Percentiles rank a stretch among this genome's conserved stretches.
These are phyloP conservation scores for Pelagomonas calceolata DNA, from an alignment of 108 stramenopile genomes.

Conservation along the genomic window DNA sequence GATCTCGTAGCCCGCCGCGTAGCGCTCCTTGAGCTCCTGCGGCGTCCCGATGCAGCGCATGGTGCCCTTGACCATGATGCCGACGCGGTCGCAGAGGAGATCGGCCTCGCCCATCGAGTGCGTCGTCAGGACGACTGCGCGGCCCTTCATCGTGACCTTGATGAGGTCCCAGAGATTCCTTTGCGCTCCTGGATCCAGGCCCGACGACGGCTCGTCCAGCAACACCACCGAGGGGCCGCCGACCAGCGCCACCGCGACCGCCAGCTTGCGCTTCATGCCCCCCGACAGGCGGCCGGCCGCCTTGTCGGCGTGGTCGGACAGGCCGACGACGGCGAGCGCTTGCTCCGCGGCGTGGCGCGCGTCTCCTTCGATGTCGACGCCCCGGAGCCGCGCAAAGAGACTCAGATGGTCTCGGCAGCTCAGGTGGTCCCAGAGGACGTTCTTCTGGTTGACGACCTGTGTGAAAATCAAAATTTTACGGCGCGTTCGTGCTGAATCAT, in stretches of 20 bases:
- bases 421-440: constrained; percentile 65
- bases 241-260: constrained; percentile 59
- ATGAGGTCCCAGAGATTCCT: neutral
- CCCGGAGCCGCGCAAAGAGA: constrained; percentile 62
- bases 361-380: constrained; percentile 9
- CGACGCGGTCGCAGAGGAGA: constrained; percentile 86
- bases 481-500: too few relatives aligned
- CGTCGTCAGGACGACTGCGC: constrained; percentile 83
- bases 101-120: constrained; percentile 99
- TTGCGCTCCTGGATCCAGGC: constrained; percentile 68
- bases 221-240: constrained; percentile 59
- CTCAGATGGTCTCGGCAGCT: constrained; percentile 69
- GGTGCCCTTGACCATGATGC: constrained; percentile 86
- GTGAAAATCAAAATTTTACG: too few relatives aligned
- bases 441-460: constrained; percentile 41
- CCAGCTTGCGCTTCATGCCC: constrained; percentile 75
- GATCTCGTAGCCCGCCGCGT: neutral
- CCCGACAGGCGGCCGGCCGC: constrained; percentile 42
- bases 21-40: neutral
- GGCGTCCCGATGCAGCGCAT: constrained; percentile 26
- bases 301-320: constrained; percentile 29
- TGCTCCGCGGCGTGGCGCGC: constrained; percentile 19
- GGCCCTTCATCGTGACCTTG: constrained; percentile 8
- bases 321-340: constrained; percentile 9
- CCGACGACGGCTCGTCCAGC: constrained; percentile 67